Conservation (phyloP, 2,329 filamentous ascomycete species). For the Sclerotinia borealis region DNA sequence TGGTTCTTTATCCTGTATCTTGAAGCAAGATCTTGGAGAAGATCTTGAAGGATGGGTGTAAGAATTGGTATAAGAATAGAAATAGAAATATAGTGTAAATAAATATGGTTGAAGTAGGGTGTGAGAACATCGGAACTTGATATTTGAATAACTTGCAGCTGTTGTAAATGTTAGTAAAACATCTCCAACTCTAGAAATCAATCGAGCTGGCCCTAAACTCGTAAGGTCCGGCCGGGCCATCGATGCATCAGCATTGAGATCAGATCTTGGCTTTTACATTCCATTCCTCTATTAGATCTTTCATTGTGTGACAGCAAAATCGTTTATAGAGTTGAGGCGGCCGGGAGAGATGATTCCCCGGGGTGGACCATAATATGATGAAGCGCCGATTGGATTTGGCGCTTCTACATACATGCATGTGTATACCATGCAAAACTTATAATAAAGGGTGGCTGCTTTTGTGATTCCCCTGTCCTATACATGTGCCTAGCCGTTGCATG, state of each 20-base stretch:
- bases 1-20: neutral
- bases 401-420: neutral
- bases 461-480: neutral
- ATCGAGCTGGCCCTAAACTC: neutral
- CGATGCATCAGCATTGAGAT: neutral
- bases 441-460: constrained; percentile 7
- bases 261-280: neutral
- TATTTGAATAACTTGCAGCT: neutral
- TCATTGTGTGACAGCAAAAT: neutral
- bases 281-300: neutral
- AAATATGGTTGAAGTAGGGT: neutral
- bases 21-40: neutral
- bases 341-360: neutral
- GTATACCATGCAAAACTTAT: neutral
- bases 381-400: neutral
- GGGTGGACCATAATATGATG: neutral
- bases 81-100: too few species aligned
- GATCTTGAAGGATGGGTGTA: too few species aligned
- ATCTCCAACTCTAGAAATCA: neutral
- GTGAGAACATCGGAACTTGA: neutral
- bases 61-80: too few species aligned
- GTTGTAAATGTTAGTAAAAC: neutral
- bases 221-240: neutral
- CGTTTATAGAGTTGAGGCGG: neutral
- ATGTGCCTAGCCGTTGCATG: neutral